Conservation (phyloP, 129 eudicot species). For the Dittrichia graveolens region DNA sequence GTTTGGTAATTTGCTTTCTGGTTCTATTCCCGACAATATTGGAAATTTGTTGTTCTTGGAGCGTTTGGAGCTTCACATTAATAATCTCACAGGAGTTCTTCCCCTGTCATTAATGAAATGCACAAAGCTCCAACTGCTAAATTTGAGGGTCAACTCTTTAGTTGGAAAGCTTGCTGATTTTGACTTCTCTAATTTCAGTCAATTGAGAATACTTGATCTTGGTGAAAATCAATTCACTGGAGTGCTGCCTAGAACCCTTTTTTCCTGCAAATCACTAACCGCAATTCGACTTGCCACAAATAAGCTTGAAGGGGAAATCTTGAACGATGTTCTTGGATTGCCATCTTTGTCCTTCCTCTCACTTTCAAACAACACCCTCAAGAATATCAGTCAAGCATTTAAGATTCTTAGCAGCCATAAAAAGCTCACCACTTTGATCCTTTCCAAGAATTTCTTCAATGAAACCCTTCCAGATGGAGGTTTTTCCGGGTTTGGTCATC, state of each 20-base stretch:
- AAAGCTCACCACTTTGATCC: conserved; percentile 3
- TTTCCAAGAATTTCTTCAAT: conserved; percentile 15
- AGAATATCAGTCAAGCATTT: not conserved
- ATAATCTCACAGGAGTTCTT: not conserved
- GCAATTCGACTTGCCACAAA: conserved; percentile 8
- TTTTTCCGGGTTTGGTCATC: not conserved
- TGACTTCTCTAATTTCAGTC: not conserved
- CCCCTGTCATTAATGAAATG: not conserved
- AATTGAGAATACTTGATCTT: conserved; percentile 6
- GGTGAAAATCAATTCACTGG: conserved; percentile 3
- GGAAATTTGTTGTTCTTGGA: not conserved
- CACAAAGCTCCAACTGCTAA: conserved; percentile 8
- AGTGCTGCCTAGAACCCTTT: not conserved
- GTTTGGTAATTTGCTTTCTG: not conserved
- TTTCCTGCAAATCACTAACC: conserved; percentile 2
- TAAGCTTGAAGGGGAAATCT: not conserved
- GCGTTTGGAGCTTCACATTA: conserved; percentile 6
- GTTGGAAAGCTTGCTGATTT: not conserved
- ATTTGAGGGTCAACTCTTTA: conserved; percentile 6
- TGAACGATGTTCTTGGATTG: not conserved
- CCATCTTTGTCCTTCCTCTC: conserved; percentile 12
- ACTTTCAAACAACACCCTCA: not conserved
- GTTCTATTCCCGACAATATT: not conserved
- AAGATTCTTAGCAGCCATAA: not conserved
- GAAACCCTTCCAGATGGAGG: not conserved